A percentile compares a stretch with the other conserved stretches of the same genome.
Evolutionary conservation across 2,329 filamentous ascomycete genomes (phyloP).

Genomic region (Alternaria arbusti): DNA sequence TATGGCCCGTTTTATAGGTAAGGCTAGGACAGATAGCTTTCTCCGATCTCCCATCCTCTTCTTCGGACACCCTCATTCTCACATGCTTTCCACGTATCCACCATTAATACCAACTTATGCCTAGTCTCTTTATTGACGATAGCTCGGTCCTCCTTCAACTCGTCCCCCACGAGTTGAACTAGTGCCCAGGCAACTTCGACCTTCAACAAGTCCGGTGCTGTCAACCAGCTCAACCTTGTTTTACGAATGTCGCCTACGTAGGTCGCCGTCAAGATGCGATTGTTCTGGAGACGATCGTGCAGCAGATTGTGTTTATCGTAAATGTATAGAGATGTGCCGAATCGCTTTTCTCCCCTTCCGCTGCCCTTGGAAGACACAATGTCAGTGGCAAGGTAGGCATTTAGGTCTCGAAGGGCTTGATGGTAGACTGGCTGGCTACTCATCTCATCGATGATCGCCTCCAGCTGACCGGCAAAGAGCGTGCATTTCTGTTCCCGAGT

Average conservation of each 20-base stretch:
- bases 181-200: conserved; percentile 33
- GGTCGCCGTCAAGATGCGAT: conserved; percentile 20
- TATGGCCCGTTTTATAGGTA: not conserved
- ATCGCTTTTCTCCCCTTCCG: not conserved
- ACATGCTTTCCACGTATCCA: conserved; percentile 24
- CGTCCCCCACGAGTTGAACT: not conserved
- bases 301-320: conserved; percentile 1
- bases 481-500: conserved; percentile 20
- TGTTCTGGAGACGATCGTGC: conserved; percentile 12
- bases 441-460: conserved; percentile 19
- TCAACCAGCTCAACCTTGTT: conserved; percentile 30
- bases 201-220: conserved; percentile 25
- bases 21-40: not conserved
- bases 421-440: conserved; percentile 23
- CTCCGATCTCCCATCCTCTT: conserved; percentile 9
- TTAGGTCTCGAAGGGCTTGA: conserved; percentile 14
- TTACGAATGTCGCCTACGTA: conserved; percentile 32
- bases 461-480: conserved; percentile 22
- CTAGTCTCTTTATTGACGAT: not conserved
- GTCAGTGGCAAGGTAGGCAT: conserved; percentile 1
- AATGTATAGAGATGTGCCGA: not conserved
- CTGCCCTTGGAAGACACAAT: not conserved
- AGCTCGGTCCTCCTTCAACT: not conserved
- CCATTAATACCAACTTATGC: conserved; percentile 13
- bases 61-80: conserved; percentile 37